Percentiles rank a stretch among this genome's conserved stretches.
Evolutionary conservation across 1,284 basidiomycete genomes (phyloP).

Genomic region (Boletus mariae): DNA sequence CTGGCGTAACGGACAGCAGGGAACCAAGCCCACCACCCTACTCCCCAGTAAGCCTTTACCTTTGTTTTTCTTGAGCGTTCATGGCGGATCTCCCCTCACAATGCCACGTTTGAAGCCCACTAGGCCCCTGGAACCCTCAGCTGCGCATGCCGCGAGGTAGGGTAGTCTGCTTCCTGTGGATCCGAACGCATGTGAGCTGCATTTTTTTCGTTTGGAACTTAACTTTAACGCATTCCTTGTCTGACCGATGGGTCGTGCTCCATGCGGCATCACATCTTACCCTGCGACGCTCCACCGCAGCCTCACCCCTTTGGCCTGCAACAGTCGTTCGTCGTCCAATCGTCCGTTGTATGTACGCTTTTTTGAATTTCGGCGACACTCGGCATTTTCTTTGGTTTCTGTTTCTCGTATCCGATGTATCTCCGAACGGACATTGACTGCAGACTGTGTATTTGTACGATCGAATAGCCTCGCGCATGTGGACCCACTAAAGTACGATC

Average conservation of each 20-base stretch:
- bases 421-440: background rate
- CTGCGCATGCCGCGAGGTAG: conserved; percentile 4
- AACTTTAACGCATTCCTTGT: conserved; percentile 5
- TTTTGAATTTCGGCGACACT: background rate
- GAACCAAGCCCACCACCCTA: conserved; percentile 24
- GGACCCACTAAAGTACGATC: background rate
- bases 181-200: background rate
- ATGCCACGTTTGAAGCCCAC: conserved; percentile 8
- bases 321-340: background rate
- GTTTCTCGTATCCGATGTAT: background rate
- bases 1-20: background rate
- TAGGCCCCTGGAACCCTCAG: conserved; percentile 2
- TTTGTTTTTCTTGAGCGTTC: background rate
- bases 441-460: background rate
- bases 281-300: background rate
- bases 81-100: background rate
- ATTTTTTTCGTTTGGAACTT: background rate
- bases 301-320: conserved; percentile 3
- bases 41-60: conserved; percentile 16
- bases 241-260: background rate
- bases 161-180: background rate
- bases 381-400: background rate
- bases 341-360: background rate
- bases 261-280: conserved; percentile 12
- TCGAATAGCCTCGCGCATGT: background rate